These are phyloP conservation scores for Berkeleyomyces rouxiae DNA, from an alignment of 2,329 filamentous ascomycete genomes.

Conservation along the genomic window DNA sequence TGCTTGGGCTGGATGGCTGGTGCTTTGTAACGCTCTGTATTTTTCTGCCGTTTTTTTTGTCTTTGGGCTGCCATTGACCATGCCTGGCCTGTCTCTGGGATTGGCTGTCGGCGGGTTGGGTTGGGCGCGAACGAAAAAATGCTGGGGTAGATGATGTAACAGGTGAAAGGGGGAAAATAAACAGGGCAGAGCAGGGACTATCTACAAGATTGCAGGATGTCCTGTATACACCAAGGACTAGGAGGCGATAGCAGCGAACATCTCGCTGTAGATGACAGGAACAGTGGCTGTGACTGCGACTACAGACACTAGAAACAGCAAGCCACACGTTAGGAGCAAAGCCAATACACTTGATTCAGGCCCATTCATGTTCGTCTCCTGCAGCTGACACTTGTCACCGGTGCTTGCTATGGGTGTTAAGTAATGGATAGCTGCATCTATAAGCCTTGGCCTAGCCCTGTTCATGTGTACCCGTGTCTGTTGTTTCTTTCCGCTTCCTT, in stretches of 20 bases:
- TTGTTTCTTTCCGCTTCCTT: not conserved
- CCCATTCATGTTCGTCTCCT: not conserved
- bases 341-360: not conserved
- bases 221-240: too few species aligned
- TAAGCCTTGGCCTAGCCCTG: not conserved
- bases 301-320: not conserved
- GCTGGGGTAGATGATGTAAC: not conserved
- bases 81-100: not conserved
- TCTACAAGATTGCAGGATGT: not conserved
- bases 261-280: too few species aligned
- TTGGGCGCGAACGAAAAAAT: constrained; percentile 10
- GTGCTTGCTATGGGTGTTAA: not conserved
- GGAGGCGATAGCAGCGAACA: too few species aligned
- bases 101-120: constrained; percentile 2
- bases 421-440: not conserved
- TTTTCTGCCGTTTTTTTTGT: not conserved
- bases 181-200: not conserved
- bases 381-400: constrained; percentile 1
- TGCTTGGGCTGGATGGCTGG: constrained; percentile 1
- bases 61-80: constrained; percentile 9
- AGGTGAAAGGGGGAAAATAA: not conserved
- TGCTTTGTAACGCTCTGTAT: not conserved
- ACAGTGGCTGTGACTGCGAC: not conserved
- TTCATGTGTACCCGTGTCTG: not conserved
- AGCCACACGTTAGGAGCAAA: not conserved